Conservation (phyloP, 768 basidiomycete species). For the Mycena alexandri region DNA sequence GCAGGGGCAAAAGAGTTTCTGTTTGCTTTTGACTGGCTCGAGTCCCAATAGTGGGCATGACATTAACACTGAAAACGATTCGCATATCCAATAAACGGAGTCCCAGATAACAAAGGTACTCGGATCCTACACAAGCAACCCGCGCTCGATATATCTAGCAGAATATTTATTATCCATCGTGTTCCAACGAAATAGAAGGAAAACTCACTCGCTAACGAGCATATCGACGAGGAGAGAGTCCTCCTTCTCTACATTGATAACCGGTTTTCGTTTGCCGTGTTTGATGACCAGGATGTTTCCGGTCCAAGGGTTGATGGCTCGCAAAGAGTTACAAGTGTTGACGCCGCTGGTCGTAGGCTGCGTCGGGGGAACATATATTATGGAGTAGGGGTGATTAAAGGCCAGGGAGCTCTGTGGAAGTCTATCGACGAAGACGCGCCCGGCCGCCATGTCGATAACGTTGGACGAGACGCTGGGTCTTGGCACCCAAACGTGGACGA, state of each 20-base stretch:
- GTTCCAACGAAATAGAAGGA: not conserved
- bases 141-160: no score
- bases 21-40: no score
- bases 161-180: no score
- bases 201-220: slow-evolving; percentile 5
- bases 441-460: not conserved
- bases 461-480: no score
- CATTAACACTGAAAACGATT: no score
- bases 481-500: not conserved
- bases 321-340: not conserved
- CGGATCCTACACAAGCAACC: no score
- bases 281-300: slow-evolving; percentile 9
- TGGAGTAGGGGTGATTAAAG: not conserved
- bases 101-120: no score
- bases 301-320: not conserved
- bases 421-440: not conserved
- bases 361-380: not conserved
- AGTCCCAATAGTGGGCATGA: no score
- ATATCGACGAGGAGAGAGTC: not conserved
- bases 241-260: no score
- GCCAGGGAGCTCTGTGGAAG: not conserved
- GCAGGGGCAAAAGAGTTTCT: no score
- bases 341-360: not conserved
- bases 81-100: no score
- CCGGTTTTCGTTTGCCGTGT: slow-evolving; percentile 10